These are phyloP conservation scores for Saccharomyces jurei DNA, from an alignment of 805 yeast genomes.

Conservation along the genomic window DNA sequence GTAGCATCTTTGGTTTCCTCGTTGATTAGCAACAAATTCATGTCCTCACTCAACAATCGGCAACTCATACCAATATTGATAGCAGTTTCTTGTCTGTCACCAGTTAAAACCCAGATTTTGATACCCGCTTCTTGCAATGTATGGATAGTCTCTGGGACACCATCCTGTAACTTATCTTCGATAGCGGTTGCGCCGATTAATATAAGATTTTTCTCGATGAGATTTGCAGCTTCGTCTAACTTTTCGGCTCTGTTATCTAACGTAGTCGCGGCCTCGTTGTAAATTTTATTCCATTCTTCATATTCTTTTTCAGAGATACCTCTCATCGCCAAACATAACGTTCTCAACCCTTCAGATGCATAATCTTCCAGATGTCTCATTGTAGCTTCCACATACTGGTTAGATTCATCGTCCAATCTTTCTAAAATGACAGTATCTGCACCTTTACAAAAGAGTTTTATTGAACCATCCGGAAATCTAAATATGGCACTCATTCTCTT, in stretches of 20 bases:
- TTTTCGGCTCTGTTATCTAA: slow-evolving; percentile 64
- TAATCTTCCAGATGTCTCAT: slow-evolving; percentile 86
- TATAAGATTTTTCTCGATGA: slow-evolving; percentile 71
- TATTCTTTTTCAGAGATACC: slow-evolving; percentile 76
- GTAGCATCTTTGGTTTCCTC: slow-evolving; percentile 81
- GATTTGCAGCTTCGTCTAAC: slow-evolving; percentile 82
- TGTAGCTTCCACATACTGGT: slow-evolving; percentile 78
- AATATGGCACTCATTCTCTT: slow-evolving; percentile 95
- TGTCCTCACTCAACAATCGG: slow-evolving; percentile 85
- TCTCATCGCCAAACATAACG: slow-evolving; percentile 85
- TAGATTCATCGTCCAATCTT: slow-evolving; percentile 56
- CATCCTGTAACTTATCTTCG: slow-evolving; percentile 95
- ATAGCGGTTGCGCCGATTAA: slow-evolving; percentile 96
- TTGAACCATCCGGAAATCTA: slow-evolving; percentile 88
- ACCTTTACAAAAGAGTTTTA: slow-evolving; percentile 87
- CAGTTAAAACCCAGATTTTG: slow-evolving; percentile 95
- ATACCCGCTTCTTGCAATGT: slow-evolving; percentile 94
- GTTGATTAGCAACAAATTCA: slow-evolving; percentile 84
- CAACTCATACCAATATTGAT: slow-evolving; percentile 98
- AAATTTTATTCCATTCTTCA: slow-evolving; percentile 52
- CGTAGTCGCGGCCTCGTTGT: slow-evolving; percentile 76
- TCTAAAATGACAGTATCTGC: slow-evolving; percentile 95
- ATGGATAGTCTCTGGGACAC: slow-evolving; percentile 95
- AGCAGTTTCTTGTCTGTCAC: slow-evolving; percentile 98
- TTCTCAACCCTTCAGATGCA: slow-evolving; percentile 92